phyloP scores from a whole-genome alignment of 164 flowering plant species.

The Chimonanthus praecox region DNA sequence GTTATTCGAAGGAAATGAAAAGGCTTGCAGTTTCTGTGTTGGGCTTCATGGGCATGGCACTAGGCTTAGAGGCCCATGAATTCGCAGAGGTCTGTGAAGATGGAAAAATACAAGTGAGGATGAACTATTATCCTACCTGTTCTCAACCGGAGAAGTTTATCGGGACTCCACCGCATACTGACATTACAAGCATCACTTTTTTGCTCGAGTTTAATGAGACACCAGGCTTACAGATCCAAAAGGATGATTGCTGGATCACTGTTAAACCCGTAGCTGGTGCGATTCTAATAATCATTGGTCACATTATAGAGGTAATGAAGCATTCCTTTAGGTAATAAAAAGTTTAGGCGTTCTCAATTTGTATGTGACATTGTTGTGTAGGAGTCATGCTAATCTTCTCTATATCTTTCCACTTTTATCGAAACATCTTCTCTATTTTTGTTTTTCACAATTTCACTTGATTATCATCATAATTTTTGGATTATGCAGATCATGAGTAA shows the following conservation, averaged over 20 bases:
- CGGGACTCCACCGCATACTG: constrained; percentile 6
- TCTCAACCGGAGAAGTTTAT: constrained; percentile 3
- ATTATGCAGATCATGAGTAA: constrained; percentile 12
- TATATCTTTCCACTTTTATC: neutral
- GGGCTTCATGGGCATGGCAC: constrained; percentile 6
- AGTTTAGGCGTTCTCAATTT: neutral
- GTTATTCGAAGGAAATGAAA: constrained; percentile 6
- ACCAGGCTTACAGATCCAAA: constrained; percentile 8
- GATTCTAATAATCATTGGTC: neutral
- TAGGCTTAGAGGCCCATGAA: neutral
- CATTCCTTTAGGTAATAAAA: no score
- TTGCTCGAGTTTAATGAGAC: constrained; percentile 6
- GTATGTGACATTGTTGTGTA: neutral
- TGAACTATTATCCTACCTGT: constrained; percentile 13
- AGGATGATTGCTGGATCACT: constrained; percentile 10
- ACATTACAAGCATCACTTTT: constrained; percentile 6
- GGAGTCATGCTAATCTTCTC: neutral
- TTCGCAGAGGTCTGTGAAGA: constrained; percentile 2
- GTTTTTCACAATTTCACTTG: neutral
- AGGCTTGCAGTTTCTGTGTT: constrained; percentile 6
- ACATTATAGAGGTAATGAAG: constrained; percentile 5
- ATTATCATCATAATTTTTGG: neutral
- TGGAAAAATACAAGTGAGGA: constrained; percentile 4
- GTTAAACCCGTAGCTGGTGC: constrained; percentile 3
- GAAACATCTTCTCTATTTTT: neutral